A percentile compares a stretch with the other conserved stretches of the same genome.
Evolutionary conservation across 805 yeast genomes (phyloP).

Genomic region (Candida alai): DNA sequence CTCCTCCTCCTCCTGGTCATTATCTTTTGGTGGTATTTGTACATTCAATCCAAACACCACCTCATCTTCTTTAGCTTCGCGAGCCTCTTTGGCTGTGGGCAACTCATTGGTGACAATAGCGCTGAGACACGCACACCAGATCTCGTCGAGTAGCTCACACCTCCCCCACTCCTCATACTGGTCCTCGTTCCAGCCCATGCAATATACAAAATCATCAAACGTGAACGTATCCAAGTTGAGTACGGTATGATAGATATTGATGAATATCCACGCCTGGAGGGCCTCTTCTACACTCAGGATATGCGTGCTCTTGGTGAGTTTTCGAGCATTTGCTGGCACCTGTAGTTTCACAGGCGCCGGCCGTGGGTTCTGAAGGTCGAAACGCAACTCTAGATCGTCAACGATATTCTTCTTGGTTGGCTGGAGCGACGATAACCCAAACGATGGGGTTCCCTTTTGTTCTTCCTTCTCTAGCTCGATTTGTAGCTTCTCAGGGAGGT

Average conservation of each 20-base stretch:
- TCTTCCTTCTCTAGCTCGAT: conserved; percentile 15
- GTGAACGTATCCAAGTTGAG: conserved; percentile 68
- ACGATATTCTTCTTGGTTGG: conserved; percentile 29
- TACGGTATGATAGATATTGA: conserved; percentile 65
- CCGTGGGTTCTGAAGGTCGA: conserved; percentile 28
- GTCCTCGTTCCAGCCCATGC: conserved; percentile 43
- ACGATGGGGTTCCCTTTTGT: conserved; percentile 3
- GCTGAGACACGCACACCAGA: conserved; percentile 62
- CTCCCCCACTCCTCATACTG: conserved; percentile 39
- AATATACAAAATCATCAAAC: conserved; percentile 71
- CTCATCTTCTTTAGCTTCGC: conserved; percentile 33
- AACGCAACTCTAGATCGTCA: conserved; percentile 26
- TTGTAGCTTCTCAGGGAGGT: conserved; percentile 23
- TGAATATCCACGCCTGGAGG: conserved; percentile 70
- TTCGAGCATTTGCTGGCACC: conserved; percentile 24
- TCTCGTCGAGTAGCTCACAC: conserved; percentile 57
- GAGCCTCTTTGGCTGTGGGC: conserved; percentile 22
- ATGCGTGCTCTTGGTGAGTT: background rate
- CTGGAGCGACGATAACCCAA: conserved; percentile 14
- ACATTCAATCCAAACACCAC: conserved; percentile 30
- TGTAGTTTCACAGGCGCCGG: conserved; percentile 19
- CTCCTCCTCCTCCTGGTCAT: conserved; percentile 15
- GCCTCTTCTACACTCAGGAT: conserved; percentile 30
- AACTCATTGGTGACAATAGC: conserved; percentile 45
- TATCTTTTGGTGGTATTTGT: conserved; percentile 23